Base-by-base conservation (phyloP, 106 monocot species). In the Posidonia australis region DNA sequence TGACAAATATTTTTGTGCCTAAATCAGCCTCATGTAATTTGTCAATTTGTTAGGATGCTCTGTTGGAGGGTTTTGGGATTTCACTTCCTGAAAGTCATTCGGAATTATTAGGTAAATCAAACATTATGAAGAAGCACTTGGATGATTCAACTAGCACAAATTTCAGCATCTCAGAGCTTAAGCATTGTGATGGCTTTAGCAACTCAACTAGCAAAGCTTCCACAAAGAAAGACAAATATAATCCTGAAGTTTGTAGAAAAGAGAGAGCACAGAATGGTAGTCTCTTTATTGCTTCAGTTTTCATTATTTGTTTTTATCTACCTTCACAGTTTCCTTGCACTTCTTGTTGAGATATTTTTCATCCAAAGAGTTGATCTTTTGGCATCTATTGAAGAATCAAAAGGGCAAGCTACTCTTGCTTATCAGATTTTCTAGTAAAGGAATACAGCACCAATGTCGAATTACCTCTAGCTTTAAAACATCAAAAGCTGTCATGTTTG, bases 51-150 rank as follows among this genome's bases (percentile, higher is more conserved):
- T 49, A 11, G n/a, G 48, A 16, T 17, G 2, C 26, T 47, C 10
- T 64, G 5, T 57, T 78, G 58, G 51, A 69, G 63, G 73, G 58
- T 52, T 29, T 69, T 17, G 47, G 26, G 20, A 51, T 58, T 30
- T 32, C 51, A 63, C 24, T 44, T 2, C 66, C 62, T 54, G 62
- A 24, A 22, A 42, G 32, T 30, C 53, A 36, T 51, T 18, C 58
- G 51, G 58, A 70, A 57, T 51, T 49, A 31, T 10, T 36, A 31
- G 24, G 19, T 23, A 70, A 66, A 27, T 16, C 13, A n/a, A 32
- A 25, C 9, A 27, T 16, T 54, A 54, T 47, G 43, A 41, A 52
- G 16, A 58, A 64, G 59, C 60, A 81, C 14, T 60, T 62, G 19
- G 54, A 30, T 47, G 32, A 46, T 26, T 24, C 1, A 52, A 48